Conservation (phyloP, 257 asterid genomes). For the Anisodus acutangulus region DNA sequence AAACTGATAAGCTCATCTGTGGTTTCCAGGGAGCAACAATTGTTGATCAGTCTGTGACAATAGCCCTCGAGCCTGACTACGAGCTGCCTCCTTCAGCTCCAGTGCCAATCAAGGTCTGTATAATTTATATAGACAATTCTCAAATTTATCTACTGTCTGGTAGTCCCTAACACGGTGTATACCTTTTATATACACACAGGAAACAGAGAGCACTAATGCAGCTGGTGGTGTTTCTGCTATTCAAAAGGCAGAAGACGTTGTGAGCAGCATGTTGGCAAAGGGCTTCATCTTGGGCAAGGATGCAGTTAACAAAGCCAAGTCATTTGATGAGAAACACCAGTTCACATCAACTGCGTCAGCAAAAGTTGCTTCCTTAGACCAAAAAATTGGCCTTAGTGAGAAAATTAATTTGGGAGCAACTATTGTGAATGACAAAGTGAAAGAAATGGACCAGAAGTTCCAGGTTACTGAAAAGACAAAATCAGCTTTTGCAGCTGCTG, state of each 20-base stretch:
- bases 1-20: conserved; percentile 21
- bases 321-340: conserved; percentile 68
- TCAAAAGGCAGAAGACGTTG: conserved; percentile 68
- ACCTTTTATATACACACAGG: conserved; percentile 38
- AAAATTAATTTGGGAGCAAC: conserved; percentile 59
- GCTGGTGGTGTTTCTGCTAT: conserved; percentile 47
- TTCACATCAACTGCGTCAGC: conserved; percentile 64
- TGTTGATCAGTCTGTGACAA: conserved; percentile 62
- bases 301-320: conserved; percentile 63
- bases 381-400: conserved; percentile 67
- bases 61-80: conserved; percentile 51
- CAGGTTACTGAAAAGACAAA: conserved; percentile 72
- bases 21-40: conserved; percentile 65
- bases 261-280: conserved; percentile 69
- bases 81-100: conserved; percentile 48
- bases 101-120: conserved; percentile 45
- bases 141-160: background rate
- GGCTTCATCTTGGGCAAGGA: conserved; percentile 70
- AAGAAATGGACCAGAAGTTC: conserved; percentile 68
- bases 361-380: conserved; percentile 64
- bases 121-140: conserved; percentile 1
- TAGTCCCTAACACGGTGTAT: conserved; percentile 10
- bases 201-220: conserved; percentile 41
- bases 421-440: conserved; percentile 59
- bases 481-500: conserved; percentile 62